phyloP scores from a whole-genome alignment of 805 yeast genomes.

The Wickerhamiella domercqiae region DNA sequence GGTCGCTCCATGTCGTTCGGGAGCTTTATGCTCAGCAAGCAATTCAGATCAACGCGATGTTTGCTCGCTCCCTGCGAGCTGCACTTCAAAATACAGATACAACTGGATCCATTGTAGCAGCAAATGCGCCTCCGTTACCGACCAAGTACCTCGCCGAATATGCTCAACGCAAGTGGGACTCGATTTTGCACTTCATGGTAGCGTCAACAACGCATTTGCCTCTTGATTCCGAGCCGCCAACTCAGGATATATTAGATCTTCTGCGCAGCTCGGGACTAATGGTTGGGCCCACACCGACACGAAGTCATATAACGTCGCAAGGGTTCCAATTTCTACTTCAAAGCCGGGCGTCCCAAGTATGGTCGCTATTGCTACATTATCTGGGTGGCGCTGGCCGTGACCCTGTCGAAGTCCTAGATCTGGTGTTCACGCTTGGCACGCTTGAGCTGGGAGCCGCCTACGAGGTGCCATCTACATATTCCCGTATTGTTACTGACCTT shows the following conservation, averaged over 20 bases:
- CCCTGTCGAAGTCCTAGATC: constrained; percentile 88
- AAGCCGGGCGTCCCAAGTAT: constrained; percentile 84
- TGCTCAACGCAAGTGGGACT: constrained; percentile 85
- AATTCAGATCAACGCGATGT: constrained; percentile 51
- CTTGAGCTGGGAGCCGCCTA: constrained; percentile 83
- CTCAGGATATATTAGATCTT: constrained; percentile 42
- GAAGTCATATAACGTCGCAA: constrained; percentile 59
- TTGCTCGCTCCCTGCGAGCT: constrained; percentile 57
- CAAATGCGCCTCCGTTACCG: constrained; percentile 34
- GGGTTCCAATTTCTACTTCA: constrained; percentile 92
- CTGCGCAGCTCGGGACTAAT: constrained; percentile 71
- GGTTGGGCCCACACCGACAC: constrained; percentile 35
- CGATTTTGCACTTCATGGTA: constrained; percentile 92
- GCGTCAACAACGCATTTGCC: constrained; percentile 37
- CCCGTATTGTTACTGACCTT: constrained; percentile 86
- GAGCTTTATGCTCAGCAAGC: constrained; percentile 34
- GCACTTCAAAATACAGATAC: no score
- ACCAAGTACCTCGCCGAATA: constrained; percentile 51
- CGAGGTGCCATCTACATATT: constrained; percentile 51
- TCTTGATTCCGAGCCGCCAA: constrained; percentile 42
- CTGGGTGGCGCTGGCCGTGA: constrained; percentile 74
- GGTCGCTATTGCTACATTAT: constrained; percentile 83
- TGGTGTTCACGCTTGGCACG: constrained; percentile 85
- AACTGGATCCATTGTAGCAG: constrained; percentile 43
- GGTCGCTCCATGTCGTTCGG: constrained; percentile 56